Conservation (phyloP, 805 yeast species). For the Jamesozyma piceae region DNA sequence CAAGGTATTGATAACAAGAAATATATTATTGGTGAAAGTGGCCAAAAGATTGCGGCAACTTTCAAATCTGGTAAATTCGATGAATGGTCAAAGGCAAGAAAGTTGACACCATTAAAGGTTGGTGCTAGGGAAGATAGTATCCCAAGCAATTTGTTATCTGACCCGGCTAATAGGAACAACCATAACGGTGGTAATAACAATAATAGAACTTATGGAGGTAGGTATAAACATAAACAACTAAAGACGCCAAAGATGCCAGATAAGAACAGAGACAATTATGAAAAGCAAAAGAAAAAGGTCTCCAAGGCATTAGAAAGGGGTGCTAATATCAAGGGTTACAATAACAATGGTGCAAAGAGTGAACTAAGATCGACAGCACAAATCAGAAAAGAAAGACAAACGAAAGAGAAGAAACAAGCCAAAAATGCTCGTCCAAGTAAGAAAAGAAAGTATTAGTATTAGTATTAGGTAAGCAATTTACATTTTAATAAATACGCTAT, state of each 20-base stretch:
- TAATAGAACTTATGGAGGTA: conserved; percentile 29
- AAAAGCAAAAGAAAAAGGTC: conserved; percentile 72
- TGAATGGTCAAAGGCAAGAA: conserved; percentile 76
- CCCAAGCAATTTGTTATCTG: conserved; percentile 28
- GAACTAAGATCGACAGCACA: conserved; percentile 65
- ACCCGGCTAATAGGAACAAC: conserved; percentile 14
- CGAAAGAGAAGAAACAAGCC: conserved; percentile 60
- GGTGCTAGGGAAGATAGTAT: conserved; percentile 44
- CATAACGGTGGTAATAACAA: conserved; percentile 9
- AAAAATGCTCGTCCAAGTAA: conserved; percentile 73
- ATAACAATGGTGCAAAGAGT: conserved; percentile 30
- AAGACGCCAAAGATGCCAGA: conserved; percentile 90
- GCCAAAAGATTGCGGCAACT: conserved; percentile 84
- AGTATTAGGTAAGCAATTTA: too few species aligned
- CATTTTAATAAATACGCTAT: too few species aligned
- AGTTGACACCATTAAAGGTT: conserved; percentile 41
- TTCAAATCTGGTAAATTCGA: conserved; percentile 87
- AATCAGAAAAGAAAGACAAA: conserved; percentile 66
- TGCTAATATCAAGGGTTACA: conserved; percentile 55
- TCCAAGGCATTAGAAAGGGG: conserved; percentile 74
- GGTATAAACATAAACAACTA: conserved; percentile 62
- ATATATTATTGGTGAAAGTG: conserved; percentile 89
- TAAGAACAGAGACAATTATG: conserved; percentile 77
- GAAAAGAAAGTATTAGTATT: conserved; percentile 17
- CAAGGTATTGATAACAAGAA: conserved; percentile 67